Percentiles rank a stretch among this genome's conserved stretches.
Conservation (phyloP, 2,329 filamentous ascomycete species). For the Hirsutella thompsonii region DNA sequence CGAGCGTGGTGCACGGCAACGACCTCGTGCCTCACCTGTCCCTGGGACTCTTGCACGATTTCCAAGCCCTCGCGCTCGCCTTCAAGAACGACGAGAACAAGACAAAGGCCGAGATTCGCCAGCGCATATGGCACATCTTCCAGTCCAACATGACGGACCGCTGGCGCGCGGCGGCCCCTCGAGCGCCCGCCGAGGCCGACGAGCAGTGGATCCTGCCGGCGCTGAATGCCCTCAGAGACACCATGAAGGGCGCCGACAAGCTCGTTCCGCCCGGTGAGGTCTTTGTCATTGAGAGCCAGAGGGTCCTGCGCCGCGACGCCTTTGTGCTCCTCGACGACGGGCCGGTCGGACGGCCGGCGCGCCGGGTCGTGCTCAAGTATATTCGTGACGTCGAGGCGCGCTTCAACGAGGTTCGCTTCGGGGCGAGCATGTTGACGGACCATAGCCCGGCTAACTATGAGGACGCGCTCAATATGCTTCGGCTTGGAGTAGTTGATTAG, state of each 20-base stretch:
- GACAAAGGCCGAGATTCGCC: constrained; percentile 53
- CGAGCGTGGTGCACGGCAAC: constrained; percentile 58
- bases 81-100: constrained; percentile 61
- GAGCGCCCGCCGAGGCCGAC: constrained; percentile 33
- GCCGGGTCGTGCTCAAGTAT: constrained; percentile 56
- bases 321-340: constrained; percentile 35
- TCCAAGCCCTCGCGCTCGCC: constrained; percentile 57
- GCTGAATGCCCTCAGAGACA: constrained; percentile 50
- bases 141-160: constrained; percentile 47
- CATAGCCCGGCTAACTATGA: constrained; percentile 68
- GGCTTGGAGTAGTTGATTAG: constrained; percentile 28
- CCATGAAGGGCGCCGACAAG: constrained; percentile 52
- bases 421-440: constrained; percentile 61
- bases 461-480: constrained; percentile 49
- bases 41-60: constrained; percentile 60
- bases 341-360: constrained; percentile 51
- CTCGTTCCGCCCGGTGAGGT: constrained; percentile 66
- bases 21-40: constrained; percentile 65
- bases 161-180: constrained; percentile 26
- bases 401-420: constrained; percentile 60
- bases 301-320: constrained; percentile 53
- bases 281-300: constrained; percentile 56
- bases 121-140: constrained; percentile 52
- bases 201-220: constrained; percentile 58
- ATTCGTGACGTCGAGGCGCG: constrained; percentile 56